Evolutionary conservation across 176 grass and related monocot genomes (phyloP).

Genomic region (Puccinellia tenuiflora): DNA sequence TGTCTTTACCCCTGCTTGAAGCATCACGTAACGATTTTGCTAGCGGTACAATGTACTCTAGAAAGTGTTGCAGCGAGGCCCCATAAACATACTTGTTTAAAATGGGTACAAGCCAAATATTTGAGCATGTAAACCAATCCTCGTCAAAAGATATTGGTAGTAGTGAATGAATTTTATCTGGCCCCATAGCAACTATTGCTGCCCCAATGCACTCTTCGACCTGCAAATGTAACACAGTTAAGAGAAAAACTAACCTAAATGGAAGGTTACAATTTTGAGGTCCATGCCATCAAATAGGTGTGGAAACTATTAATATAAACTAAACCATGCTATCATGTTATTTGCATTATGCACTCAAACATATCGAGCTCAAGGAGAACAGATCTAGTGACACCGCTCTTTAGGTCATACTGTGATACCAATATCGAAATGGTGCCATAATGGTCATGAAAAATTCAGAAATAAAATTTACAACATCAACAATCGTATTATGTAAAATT

Average conservation of each 20-base stretch:
- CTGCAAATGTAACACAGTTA: slow-evolving; percentile 37
- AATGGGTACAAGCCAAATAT: slow-evolving; percentile 87
- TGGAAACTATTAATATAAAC: neutral
- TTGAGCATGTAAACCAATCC: slow-evolving; percentile 60
- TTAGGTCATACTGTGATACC: neutral
- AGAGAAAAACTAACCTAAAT: slow-evolving; percentile 20
- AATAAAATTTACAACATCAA: neutral
- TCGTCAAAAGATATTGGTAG: slow-evolving; percentile 65
- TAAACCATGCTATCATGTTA: slow-evolving; percentile 6
- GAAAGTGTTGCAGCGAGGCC: slow-evolving; percentile 50
- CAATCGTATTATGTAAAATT: neutral
- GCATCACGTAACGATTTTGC: slow-evolving; percentile 53
- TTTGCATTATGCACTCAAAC: neutral
- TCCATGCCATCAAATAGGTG: neutral
- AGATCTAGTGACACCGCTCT: neutral
- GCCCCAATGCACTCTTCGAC: slow-evolving; percentile 83
- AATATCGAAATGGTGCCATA: neutral
- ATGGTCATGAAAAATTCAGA: neutral
- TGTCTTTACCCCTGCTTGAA: slow-evolving; percentile 44
- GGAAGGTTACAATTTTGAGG: neutral
- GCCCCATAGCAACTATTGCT: slow-evolving; percentile 74
- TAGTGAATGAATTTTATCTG: slow-evolving; percentile 66
- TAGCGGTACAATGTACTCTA: slow-evolving; percentile 68
- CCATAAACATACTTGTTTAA: slow-evolving; percentile 71
- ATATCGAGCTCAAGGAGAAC: neutral